A percentile compares a stretch with the other conserved stretches of the same genome.
Conservation (phyloP, 2,329 filamentous ascomycete genomes). For the Xylaria sp. region DNA sequence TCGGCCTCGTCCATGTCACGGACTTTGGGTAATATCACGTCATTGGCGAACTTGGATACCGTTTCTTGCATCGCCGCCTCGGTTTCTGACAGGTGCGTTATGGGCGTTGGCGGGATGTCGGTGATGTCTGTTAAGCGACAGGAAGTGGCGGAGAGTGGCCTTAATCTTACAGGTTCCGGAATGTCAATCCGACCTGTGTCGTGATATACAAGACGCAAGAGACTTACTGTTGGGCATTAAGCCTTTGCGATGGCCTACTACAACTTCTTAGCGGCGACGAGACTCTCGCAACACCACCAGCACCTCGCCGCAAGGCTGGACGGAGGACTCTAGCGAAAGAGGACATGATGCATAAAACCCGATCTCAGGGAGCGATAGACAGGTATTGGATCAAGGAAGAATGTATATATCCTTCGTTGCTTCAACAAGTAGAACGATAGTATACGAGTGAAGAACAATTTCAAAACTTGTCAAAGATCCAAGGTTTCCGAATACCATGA, state of each 20-base stretch:
- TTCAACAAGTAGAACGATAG: background rate
- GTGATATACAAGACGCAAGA: conserved; percentile 1
- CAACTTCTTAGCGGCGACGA: conserved; percentile 33
- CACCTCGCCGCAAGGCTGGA: conserved; percentile 53
- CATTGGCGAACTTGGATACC: conserved; percentile 87
- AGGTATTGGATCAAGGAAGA: background rate
- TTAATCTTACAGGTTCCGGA: conserved; percentile 21
- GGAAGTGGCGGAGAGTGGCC: conserved; percentile 61
- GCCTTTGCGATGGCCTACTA: conserved; percentile 31
- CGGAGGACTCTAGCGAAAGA: conserved; percentile 55
- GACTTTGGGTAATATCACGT: conserved; percentile 85
- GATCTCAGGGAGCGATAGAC: background rate
- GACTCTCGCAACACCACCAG: conserved; percentile 37
- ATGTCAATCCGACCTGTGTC: conserved; percentile 11
- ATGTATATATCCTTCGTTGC: background rate
- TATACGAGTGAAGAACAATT: background rate
- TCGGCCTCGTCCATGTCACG: conserved; percentile 98
- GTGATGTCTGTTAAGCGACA: conserved; percentile 66
- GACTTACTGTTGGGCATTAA: conserved; percentile 39
- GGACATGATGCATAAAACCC: conserved; percentile 42
- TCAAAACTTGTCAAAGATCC: background rate
- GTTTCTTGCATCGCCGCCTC: conserved; percentile 87
- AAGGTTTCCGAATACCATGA: background rate
- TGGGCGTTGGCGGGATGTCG: conserved; percentile 84
- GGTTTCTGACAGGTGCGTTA: conserved; percentile 88